Base-by-base conservation (phyloP, 139 green algal species). In the Zygnema cylindricum region DNA sequence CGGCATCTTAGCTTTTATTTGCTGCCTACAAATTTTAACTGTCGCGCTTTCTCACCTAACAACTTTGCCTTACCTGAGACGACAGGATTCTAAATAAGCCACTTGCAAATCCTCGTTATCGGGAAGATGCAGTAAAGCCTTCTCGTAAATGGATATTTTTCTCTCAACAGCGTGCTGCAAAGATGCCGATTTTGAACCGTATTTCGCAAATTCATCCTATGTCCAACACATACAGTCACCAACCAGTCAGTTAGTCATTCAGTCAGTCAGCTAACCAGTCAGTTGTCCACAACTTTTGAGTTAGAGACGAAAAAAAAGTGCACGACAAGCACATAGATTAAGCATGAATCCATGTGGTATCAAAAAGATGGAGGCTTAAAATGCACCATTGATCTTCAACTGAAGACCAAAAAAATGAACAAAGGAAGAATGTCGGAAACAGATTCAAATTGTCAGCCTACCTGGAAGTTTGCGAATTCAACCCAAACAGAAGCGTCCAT, bases 381-480 rank as follows among this genome's bases (percentile, higher is more conserved):
- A n/a, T n/a, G n/a, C n/a, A n/a, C n/a, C n/a, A n/a, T n/a, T n/a
- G n/a, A n/a, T n/a, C n/a, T n/a, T n/a, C n/a, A n/a, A n/a, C n/a
- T n/a, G n/a, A n/a, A n/a, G n/a, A n/a, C n/a, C n/a, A n/a, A n/a
- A n/a, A n/a, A n/a, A n/a, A n/a, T n/a, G n/a, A n/a, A n/a, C n/a
- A n/a, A n/a, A n/a, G n/a, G n/a, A n/a, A n/a, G n/a, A n/a, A n/a
- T n/a, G n/a, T n/a, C n/a, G n/a, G n/a, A n/a, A n/a, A 21, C 33
- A 84, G 76, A 84, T 33, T 42, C 32, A 84, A 11, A 84, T 33
- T 21, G 30, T 42, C 2, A 33, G 2, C 78, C 30, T 95, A 92
- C 93, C 91, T 98, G 96, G 77, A 97, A 98, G 0, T 81, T 81
- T 1, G 96, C 95, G 91, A 96, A 98, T 73, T 94, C 91, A 40